Conservation (phyloP, 2,329 filamentous ascomycete genomes). For the Diaporthe nobilis region DNA sequence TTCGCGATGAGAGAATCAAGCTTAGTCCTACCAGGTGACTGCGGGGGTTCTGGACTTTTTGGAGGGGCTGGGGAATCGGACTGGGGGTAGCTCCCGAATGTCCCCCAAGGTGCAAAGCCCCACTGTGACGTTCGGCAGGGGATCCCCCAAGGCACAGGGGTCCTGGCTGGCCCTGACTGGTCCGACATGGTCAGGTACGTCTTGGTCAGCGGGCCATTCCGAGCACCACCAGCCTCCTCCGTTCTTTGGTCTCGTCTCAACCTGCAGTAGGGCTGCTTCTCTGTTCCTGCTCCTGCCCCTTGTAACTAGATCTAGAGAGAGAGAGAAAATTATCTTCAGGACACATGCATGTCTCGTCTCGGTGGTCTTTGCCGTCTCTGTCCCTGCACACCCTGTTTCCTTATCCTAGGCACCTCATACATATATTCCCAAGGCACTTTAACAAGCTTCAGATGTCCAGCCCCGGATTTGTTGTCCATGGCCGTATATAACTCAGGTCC, state of each 20-base stretch:
- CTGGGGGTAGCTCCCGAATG: background rate
- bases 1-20: conserved; percentile 15
- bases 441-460: background rate
- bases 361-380: background rate
- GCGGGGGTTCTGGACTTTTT: conserved; percentile 12
- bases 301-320: background rate
- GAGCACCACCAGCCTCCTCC: background rate
- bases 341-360: background rate
- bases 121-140: conserved; percentile 23
- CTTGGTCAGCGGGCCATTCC: conserved; percentile 27
- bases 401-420: background rate
- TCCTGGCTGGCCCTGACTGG: background rate
- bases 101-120: background rate
- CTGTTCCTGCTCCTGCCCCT: background rate
- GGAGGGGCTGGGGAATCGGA: conserved; percentile 35
- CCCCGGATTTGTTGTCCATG: background rate
- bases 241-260: conserved; percentile 17
- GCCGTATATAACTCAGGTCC: background rate
- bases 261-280: conserved; percentile 5
- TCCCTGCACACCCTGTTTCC: background rate
- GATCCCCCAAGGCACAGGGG: background rate
- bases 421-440: background rate
- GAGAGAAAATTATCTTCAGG: background rate
- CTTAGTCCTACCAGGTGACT: background rate
- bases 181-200: background rate